phyloP scores from a whole-genome alignment of 1,284 basidiomycete genomes.

The Irpex rosettiformis region DNA sequence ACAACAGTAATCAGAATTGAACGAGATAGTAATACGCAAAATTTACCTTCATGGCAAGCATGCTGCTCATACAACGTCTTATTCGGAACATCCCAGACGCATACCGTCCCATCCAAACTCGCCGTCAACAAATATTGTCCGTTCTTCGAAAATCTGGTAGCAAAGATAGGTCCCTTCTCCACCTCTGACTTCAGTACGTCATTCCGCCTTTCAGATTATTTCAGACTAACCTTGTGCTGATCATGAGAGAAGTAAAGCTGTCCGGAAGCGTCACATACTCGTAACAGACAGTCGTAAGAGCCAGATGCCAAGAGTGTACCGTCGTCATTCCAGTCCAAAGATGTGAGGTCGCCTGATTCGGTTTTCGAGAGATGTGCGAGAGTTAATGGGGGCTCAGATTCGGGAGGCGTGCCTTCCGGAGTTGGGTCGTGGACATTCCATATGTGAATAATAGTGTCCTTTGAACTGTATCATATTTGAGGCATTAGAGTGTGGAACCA shows the following conservation, averaged over 20 bases:
- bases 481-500: too few relatives aligned
- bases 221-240: conserved; percentile 56
- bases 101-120: conserved; percentile 70
- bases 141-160: conserved; percentile 65
- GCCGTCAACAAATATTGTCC: conserved; percentile 70
- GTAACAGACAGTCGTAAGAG: conserved; percentile 68
- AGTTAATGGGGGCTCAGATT: conserved; percentile 38
- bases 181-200: conserved; percentile 18
- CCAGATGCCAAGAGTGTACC: conserved; percentile 73
- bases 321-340: conserved; percentile 69
- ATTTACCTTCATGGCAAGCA: conserved; percentile 48
- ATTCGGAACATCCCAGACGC: conserved; percentile 73
- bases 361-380: conserved; percentile 47
- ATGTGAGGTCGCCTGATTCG: conserved; percentile 60
- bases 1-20: conserved; percentile 15
- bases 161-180: conserved; percentile 72
- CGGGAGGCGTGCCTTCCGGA: conserved; percentile 23
- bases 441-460: conserved; percentile 71
- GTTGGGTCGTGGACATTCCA: conserved; percentile 63
- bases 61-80: conserved; percentile 61
- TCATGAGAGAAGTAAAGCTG: conserved; percentile 55
- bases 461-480: conserved; percentile 59
- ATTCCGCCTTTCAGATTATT: background rate
- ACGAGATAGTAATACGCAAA: conserved; percentile 13
- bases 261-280: conserved; percentile 57